Evolutionary conservation across 768 basidiomycete genomes (phyloP).

Genomic region (Lactifluus volemus): DNA sequence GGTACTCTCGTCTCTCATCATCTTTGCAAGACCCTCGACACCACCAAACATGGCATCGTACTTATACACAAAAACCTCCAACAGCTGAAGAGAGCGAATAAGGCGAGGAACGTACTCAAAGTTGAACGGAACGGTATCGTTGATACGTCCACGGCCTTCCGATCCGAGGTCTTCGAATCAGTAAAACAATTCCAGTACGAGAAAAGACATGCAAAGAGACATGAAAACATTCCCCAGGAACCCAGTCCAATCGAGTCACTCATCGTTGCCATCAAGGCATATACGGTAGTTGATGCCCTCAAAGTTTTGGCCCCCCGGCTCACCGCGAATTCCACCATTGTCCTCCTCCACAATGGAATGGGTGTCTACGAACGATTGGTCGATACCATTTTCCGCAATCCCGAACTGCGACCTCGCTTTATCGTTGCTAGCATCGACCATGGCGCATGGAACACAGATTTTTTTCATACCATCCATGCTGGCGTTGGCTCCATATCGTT

Average conservation of each 20-base stretch:
- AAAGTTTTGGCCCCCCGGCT: constrained; percentile 53
- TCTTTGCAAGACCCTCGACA: constrained; percentile 52
- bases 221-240: too few relatives aligned
- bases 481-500: constrained; percentile 68
- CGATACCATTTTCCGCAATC: constrained; percentile 59
- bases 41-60: constrained; percentile 41
- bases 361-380: constrained; percentile 80
- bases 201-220: not conserved
- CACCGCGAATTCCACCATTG: constrained; percentile 62
- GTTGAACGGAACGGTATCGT: constrained; percentile 44
- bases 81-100: constrained; percentile 30
- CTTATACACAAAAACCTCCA: constrained; percentile 54
- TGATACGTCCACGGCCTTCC: constrained; percentile 36
- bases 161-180: constrained; percentile 39
- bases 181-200: constrained; percentile 3
- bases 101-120: constrained; percentile 31
- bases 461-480: constrained; percentile 55
- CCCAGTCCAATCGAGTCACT: constrained; percentile 55
- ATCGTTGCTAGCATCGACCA: constrained; percentile 79
- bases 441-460: constrained; percentile 52
- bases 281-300: constrained; percentile 52
- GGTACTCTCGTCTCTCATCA: constrained; percentile 78
- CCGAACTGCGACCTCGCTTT: constrained; percentile 70
- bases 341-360: constrained; percentile 93
- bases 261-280: constrained; percentile 75